phyloP scores from a whole-genome alignment of 2,329 filamentous ascomycete genomes.

The Sporothrix dimorphospora region DNA sequence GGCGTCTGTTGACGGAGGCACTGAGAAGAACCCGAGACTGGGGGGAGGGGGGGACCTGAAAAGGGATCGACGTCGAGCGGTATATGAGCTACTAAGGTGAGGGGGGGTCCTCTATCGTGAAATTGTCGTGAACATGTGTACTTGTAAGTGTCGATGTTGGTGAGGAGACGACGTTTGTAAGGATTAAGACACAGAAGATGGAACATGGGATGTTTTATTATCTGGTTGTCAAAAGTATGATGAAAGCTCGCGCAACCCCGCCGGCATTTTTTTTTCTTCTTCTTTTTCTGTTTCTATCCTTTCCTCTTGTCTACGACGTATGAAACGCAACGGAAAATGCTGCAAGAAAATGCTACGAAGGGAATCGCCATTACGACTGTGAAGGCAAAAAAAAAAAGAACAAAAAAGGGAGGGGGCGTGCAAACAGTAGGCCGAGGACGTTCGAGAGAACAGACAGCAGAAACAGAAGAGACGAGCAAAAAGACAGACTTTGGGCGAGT shows the following conservation, averaged over 20 bases:
- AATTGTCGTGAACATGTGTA: no score
- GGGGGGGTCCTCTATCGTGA: neutral
- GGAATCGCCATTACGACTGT: constrained; percentile 1
- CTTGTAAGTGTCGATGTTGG: no score
- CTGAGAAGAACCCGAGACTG: no score
- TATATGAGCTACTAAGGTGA: neutral
- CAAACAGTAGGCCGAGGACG: no score
- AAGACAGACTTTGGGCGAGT: no score
- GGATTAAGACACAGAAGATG: no score
- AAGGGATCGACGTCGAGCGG: neutral
- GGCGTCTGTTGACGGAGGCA: neutral
- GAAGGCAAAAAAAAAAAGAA: neutral
- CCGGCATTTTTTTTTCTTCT: neutral
- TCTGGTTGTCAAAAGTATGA: neutral
- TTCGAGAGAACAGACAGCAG: no score
- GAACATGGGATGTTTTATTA: no score
- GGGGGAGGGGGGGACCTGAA: neutral
- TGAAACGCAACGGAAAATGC: neutral
- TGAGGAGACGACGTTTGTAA: neutral
- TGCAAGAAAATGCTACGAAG: neutral
- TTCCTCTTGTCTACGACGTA: constrained; percentile 4
- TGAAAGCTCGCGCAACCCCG: no score
- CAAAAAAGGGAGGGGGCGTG: neutral
- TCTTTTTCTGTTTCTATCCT: no score
- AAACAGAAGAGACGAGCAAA: no score